Conservation (phyloP, 108 stramenopile species). For the Skeletonema menzelii region DNA sequence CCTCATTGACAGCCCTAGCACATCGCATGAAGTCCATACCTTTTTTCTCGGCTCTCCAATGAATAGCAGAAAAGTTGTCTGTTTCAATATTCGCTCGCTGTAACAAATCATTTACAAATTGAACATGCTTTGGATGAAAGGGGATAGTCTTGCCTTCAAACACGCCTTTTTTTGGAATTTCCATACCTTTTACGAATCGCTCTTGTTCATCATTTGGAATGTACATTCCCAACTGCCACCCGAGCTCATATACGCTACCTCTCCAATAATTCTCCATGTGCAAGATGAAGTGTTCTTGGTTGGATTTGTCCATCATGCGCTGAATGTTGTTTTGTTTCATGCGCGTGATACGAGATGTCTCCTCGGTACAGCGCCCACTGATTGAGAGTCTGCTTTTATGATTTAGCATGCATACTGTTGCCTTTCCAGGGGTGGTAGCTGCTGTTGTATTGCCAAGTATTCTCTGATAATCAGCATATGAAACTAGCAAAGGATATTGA, state of each 20-base stretch:
- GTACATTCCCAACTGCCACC: background rate
- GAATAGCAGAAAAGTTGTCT: slow-evolving; percentile 6
- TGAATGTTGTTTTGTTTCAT: background rate
- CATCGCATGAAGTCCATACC: slow-evolving; percentile 23
- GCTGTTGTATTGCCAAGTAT: background rate
- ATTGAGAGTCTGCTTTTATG: background rate
- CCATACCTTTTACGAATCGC: background rate
- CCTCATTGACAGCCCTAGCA: slow-evolving; percentile 7
- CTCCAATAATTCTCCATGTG: background rate
- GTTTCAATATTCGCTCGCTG: background rate
- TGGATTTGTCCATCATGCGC: background rate
- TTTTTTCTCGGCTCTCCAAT: slow-evolving; percentile 25
- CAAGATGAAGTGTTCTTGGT: background rate
- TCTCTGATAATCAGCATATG: background rate
- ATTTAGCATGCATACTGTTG: background rate
- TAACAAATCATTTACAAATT: slow-evolving; percentile 6
- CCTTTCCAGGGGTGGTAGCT: too few species aligned
- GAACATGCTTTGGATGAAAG: slow-evolving; percentile 5
- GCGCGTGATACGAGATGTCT: background rate
- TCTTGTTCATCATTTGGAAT: background rate
- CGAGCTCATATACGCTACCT: background rate
- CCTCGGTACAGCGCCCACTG: background rate
- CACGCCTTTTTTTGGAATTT: background rate
- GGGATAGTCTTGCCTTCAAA: background rate
- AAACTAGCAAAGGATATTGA: background rate